Evolutionary conservation across 2,329 filamentous ascomycete species (phyloP).

Genomic region (Neurospora sp.): DNA sequence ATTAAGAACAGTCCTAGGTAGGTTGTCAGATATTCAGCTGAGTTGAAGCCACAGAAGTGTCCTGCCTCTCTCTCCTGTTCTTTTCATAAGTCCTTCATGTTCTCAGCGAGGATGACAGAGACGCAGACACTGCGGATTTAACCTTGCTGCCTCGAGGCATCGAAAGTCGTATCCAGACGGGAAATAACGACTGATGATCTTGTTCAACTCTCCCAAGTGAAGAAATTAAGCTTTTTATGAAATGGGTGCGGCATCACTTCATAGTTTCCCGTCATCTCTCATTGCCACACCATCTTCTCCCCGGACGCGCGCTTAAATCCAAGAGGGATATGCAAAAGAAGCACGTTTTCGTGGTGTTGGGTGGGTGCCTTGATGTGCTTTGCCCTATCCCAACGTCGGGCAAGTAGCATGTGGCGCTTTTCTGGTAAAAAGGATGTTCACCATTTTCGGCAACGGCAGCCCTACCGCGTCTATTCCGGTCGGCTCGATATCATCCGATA

Average conservation of each 20-base stretch:
- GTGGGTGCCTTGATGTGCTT: neutral
- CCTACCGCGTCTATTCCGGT: neutral
- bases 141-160: neutral
- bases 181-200: neutral
- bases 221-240: neutral
- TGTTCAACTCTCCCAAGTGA: too few relatives aligned
- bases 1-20: neutral
- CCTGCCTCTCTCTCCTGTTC: neutral
- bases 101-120: neutral
- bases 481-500: too few relatives aligned
- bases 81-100: neutral
- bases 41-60: neutral
- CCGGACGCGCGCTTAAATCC: neutral
- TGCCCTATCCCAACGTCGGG: neutral
- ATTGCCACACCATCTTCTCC: neutral
- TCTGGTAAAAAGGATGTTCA: neutral
- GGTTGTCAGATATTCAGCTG: neutral
- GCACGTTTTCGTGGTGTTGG: neutral
- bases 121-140: neutral
- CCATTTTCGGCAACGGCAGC: neutral
- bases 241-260: neutral
- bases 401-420: neutral
- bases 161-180: neutral
- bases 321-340: neutral
- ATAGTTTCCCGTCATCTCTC: neutral